Base-by-base conservation (phyloP, 257 asterid genomes). In the Euphrasia confusa region DNA sequence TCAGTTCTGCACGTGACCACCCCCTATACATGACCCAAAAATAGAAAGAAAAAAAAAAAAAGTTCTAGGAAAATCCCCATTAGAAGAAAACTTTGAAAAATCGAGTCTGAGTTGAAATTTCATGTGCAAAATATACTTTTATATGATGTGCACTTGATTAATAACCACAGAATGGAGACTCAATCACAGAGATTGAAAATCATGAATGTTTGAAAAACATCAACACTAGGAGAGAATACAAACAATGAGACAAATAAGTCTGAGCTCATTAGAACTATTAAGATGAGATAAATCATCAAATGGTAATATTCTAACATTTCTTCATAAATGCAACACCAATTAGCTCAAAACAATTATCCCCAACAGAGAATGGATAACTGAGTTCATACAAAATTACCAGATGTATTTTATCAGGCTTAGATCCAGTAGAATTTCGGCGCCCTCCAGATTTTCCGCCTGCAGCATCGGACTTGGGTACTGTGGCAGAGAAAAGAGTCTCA, bases 401-500 rank as follows among this genome's bases (percentile, higher is more conserved):
- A 68, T 84, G 95, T 62, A 93, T 76, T 80, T 50, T 78, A n/a
- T 93, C 99, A 65, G 96, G 86, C 84, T 88, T 90, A 58, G 96
- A 79, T 66, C 96, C 99, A 80, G 81, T 81, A 66, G 99, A 85
- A 53, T 89, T 90, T 75, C 93, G 75, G 33, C 91, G 83, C 54
- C 85, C 93, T 63, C 94, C 95, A 72, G 90, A 65, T 80, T 87
- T 93, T 33, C 81, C 78, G 66, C 86, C 95, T 26, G 78, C 79
- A 67, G 68, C 63, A 66, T 80, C 90, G 15, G 96, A 73, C 84
- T 87, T 90, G 57, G 97, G 94, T 66, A 83, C 94, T 59, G 63
- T 75, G 65, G 96, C 95, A 73, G 99, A 87, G 89, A 93, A 93
- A 63, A 93, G 95, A 71, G 84, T 71, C 83, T 89, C 97, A 42